phyloP scores from a whole-genome alignment of 257 asterid species.

The Verbena officinalis region DNA sequence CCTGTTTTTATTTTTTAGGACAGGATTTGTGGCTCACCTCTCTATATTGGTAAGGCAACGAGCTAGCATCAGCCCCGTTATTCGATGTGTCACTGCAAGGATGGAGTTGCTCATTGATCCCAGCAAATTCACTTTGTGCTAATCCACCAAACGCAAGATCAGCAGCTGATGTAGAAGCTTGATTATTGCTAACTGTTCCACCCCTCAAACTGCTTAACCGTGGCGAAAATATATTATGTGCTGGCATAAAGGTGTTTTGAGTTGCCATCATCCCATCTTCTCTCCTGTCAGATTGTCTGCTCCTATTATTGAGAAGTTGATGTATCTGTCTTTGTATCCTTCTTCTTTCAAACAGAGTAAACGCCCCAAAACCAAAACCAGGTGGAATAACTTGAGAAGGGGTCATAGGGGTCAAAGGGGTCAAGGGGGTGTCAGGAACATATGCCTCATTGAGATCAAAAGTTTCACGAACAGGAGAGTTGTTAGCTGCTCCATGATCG shows the following conservation, averaged over 20 bases:
- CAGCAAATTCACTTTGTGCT: conserved; percentile 44
- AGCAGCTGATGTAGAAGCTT: conserved; percentile 64
- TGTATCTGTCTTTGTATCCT: conserved; percentile 77
- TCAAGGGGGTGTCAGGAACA: conserved; percentile 71
- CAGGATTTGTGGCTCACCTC: conserved; percentile 58
- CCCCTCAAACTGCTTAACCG: conserved; percentile 49
- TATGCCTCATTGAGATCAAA: conserved; percentile 78
- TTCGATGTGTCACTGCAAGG: conserved; percentile 56
- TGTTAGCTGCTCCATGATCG: conserved; percentile 47
- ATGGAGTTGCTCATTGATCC: conserved; percentile 54
- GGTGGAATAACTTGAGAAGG: conserved; percentile 52
- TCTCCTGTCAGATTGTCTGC: conserved; percentile 47
- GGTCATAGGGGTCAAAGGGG: conserved; percentile 48
- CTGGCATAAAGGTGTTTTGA: conserved; percentile 37
- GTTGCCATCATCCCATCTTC: conserved; percentile 38
- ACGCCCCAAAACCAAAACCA: conserved; percentile 55
- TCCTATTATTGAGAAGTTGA: conserved; percentile 51
- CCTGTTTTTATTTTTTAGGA: conserved; percentile 38
- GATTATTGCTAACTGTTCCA: conserved; percentile 40
- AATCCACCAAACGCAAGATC: conserved; percentile 43
- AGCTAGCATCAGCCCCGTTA: conserved; percentile 48
- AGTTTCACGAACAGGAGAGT: conserved; percentile 49
- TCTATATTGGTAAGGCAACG: conserved; percentile 49
- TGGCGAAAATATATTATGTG: conserved; percentile 36
- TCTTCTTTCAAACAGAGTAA: conserved; percentile 66